These are phyloP conservation scores for Aphanocladium album DNA, from an alignment of 2,329 filamentous ascomycete genomes.

Conservation along the genomic window DNA sequence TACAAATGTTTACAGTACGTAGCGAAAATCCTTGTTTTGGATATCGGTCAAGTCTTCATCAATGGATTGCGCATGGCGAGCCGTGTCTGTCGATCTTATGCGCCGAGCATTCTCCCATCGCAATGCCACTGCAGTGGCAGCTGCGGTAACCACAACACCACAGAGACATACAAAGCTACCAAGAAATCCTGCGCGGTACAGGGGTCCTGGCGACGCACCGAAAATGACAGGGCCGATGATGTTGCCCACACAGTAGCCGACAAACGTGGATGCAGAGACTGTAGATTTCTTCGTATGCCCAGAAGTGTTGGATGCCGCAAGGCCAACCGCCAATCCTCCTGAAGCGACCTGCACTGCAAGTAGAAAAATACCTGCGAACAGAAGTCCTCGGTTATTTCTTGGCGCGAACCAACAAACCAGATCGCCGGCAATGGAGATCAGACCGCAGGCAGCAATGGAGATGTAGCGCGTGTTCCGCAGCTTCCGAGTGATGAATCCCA, in stretches of 20 bases:
- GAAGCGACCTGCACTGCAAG: conserved; percentile 6
- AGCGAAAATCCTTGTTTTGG: conserved; percentile 1
- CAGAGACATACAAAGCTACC: conserved; percentile 37
- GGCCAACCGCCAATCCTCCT: conserved; percentile 4
- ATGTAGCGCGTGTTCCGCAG: conserved; percentile 36
- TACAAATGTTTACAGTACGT: neutral
- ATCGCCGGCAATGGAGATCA: conserved; percentile 1
- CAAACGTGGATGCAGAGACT: neutral
- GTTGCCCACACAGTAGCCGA: conserved; percentile 38
- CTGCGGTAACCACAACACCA: neutral
- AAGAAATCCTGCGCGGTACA: conserved; percentile 45
- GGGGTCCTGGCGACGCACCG: conserved; percentile 35
- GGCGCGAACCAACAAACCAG: conserved; percentile 8
- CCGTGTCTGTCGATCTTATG: neutral
- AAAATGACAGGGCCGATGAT: conserved; percentile 34
- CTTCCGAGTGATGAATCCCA: conserved; percentile 42
- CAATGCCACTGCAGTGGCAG: neutral
- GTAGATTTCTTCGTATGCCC: conserved; percentile 12
- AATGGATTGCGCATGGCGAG: neutral
- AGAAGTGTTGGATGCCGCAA: conserved; percentile 3
- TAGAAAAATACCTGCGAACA: conserved; percentile 9
- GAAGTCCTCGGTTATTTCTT: neutral
- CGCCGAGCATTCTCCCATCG: neutral
- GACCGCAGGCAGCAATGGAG: neutral
- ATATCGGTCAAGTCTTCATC: neutral